These are phyloP conservation scores for Calonectria pseudoturangicola DNA, from an alignment of 2,329 filamentous ascomycete species.

Conservation along the genomic window DNA sequence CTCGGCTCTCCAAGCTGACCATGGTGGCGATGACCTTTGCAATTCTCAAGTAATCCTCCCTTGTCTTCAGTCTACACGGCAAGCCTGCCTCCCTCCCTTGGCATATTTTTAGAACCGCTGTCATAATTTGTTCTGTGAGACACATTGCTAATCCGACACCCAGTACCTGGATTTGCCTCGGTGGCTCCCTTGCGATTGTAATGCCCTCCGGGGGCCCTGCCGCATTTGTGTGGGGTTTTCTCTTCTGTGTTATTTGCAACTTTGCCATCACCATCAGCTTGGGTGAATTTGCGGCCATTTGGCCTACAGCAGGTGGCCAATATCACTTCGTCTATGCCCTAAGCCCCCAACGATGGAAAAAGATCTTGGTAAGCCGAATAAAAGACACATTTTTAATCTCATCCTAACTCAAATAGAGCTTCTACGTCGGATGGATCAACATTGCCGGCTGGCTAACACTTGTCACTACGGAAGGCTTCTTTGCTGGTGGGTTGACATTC, in stretches of 20 bases:
- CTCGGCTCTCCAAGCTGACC: constrained; percentile 60
- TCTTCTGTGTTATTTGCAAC: constrained; percentile 67
- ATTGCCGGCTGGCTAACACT: constrained; percentile 63
- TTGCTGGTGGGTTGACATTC: constrained; percentile 56
- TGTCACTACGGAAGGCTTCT: constrained; percentile 63
- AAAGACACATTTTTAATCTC: too few relatives aligned
- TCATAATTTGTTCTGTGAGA: constrained; percentile 37
- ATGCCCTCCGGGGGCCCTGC: constrained; percentile 64
- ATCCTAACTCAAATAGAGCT: constrained; percentile 56
- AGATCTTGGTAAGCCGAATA: constrained; percentile 55
- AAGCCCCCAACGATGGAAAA: constrained; percentile 62
- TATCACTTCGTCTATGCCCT: constrained; percentile 66
- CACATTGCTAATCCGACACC: constrained; percentile 22
- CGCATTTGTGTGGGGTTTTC: constrained; percentile 66
- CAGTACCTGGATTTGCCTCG: constrained; percentile 59
- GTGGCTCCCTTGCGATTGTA: constrained; percentile 64
- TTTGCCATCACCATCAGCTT: constrained; percentile 64
- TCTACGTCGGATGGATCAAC: constrained; percentile 66
- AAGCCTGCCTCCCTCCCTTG: background rate
- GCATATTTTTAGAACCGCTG: background rate
- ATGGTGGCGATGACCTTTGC: constrained; percentile 66
- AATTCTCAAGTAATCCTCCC: constrained; percentile 58
- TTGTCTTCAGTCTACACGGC: background rate
- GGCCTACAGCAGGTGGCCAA: constrained; percentile 67
- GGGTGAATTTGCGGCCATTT: constrained; percentile 65